Percentiles rank a stretch among this genome's conserved stretches.
phyloP scores from a whole-genome alignment of 2,329 filamentous ascomycete genomes.

The Grosmannia clavigera region DNA sequence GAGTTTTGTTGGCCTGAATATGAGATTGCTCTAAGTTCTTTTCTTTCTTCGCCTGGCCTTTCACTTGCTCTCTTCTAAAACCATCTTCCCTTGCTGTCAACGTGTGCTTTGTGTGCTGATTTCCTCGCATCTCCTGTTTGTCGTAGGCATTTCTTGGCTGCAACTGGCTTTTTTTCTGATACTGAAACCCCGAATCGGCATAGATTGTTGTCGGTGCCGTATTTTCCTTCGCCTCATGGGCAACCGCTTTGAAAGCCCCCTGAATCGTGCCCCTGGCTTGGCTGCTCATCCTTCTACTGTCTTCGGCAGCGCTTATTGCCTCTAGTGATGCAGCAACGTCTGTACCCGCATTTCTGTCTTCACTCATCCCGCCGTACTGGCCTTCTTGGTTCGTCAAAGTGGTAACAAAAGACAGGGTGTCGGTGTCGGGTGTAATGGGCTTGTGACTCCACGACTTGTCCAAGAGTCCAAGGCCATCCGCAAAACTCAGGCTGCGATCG shows the following conservation, averaged over 20 bases:
- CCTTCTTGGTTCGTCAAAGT: slow-evolving; percentile 10
- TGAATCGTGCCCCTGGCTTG: not conserved
- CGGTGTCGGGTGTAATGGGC: slow-evolving; percentile 15
- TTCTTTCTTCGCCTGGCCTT: not conserved
- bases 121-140: slow-evolving; percentile 6
- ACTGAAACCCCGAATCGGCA: not conserved
- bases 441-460: slow-evolving; percentile 17
- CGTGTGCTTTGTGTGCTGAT: slow-evolving; percentile 6
- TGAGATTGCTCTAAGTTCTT: not conserved
- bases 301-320: not conserved
- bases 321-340: not conserved
- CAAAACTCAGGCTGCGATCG: not conserved
- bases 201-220: not conserved
- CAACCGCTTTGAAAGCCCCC: too few species aligned
- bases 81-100: slow-evolving; percentile 1
- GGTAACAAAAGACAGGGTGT: slow-evolving; percentile 16
- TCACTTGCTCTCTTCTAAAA: not conserved
- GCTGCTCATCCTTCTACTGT: slow-evolving; percentile 1
- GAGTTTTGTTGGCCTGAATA: not conserved
- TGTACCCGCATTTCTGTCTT: not conserved
- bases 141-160: not conserved
- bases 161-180: not conserved
- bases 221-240: not conserved
- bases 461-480: slow-evolving; percentile 5
- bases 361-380: not conserved